Evolutionary conservation across 192 early-diverging fungal species (phyloP).

Genomic region (Dissophora globulifera): DNA sequence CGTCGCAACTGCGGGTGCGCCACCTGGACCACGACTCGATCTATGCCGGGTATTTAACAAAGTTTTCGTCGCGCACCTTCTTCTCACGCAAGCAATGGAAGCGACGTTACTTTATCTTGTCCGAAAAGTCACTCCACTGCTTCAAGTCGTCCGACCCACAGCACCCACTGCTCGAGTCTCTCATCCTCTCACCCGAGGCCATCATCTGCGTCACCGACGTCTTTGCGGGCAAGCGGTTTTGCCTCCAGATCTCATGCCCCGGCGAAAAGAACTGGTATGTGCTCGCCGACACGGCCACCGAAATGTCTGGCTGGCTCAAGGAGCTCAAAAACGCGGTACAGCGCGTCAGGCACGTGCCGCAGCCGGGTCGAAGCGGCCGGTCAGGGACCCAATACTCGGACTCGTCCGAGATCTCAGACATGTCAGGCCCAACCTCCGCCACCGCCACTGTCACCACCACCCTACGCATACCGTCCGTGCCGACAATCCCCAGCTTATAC

Average conservation of each 20-base stretch:
- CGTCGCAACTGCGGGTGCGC: conserved; percentile 34
- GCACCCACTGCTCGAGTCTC: conserved; percentile 40
- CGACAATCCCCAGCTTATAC: conserved; percentile 29
- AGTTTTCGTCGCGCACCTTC: conserved; percentile 51
- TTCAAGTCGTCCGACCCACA: conserved; percentile 55
- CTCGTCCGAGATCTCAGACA: conserved; percentile 28
- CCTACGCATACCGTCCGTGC: neutral
- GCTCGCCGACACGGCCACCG: conserved; percentile 52
- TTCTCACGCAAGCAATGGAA: conserved; percentile 56
- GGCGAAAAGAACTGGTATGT: conserved; percentile 55
- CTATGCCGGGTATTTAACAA: conserved; percentile 51
- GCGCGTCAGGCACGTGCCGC: conserved; percentile 6
- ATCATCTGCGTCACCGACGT: conserved; percentile 55
- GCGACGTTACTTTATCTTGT: conserved; percentile 52
- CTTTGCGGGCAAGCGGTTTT: conserved; percentile 51
- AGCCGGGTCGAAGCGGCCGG: conserved; percentile 9
- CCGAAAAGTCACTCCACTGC: conserved; percentile 52
- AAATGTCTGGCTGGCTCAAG: conserved; percentile 55
- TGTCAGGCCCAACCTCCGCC: conserved; percentile 8
- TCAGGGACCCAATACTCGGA: conserved; percentile 33
- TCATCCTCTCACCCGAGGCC: conserved; percentile 40
- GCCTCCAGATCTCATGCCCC: conserved; percentile 46
- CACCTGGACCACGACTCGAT: conserved; percentile 34
- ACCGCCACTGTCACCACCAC: too few relatives aligned
- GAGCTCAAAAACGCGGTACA: conserved; percentile 54